These are phyloP conservation scores for Telfairia occidentalis DNA, from an alignment of 331 rosid genomes.

Conservation along the genomic window DNA sequence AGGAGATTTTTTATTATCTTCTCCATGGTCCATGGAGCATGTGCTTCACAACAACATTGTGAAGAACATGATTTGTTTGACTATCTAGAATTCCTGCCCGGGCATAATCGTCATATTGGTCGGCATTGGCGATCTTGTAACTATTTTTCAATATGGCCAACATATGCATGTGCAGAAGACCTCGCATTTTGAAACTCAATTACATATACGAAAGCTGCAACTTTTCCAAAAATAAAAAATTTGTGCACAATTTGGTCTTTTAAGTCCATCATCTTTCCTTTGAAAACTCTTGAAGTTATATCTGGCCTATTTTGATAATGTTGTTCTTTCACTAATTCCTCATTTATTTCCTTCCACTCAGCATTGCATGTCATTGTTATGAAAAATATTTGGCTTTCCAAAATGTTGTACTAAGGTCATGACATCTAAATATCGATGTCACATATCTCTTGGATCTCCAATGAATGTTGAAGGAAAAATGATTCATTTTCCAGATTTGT, in stretches of 20 bases:
- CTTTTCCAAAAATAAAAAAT: not conserved
- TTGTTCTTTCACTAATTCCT: not conserved
- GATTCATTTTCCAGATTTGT: not conserved
- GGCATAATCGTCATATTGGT: too few species aligned
- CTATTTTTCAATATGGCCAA: too few species aligned
- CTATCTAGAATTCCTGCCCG: not conserved
- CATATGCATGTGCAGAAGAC: too few species aligned
- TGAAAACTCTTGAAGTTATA: not conserved
- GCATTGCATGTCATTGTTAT: not conserved
- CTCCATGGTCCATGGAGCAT: not conserved
- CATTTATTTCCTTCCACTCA: not conserved
- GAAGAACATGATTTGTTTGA: not conserved
- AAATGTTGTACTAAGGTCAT: not conserved
- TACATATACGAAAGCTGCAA: not conserved
- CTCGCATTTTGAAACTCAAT: too few species aligned
- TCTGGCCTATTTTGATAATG: not conserved
- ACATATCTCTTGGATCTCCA: not conserved
- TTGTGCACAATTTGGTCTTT: not conserved
- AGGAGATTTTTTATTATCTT: not conserved
- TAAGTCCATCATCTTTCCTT: not conserved
- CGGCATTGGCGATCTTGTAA: too few species aligned
- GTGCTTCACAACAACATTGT: not conserved
- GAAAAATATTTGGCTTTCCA: not conserved
- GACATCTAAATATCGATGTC: not conserved
- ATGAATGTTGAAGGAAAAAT: not conserved